Evolutionary conservation across 192 early-diverging fungal species (phyloP), one percentile per base, ranked within the genome.

Genomic region (Podila clonocystis): DNA sequence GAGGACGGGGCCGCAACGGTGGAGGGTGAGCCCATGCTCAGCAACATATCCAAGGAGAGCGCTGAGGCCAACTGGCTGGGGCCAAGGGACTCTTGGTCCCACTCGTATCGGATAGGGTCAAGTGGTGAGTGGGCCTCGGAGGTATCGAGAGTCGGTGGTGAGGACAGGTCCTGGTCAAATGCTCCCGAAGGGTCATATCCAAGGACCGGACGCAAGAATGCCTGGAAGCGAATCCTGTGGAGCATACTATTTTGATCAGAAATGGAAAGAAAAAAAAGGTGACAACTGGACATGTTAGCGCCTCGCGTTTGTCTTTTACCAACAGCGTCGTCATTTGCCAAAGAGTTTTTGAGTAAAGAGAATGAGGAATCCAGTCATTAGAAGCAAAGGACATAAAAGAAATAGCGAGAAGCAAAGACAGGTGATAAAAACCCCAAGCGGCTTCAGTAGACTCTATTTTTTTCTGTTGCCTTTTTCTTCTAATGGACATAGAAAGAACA

Each of bases 201-300:
- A 17, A 74, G 66, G 30, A 67, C 65, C 24, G 72, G 72, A 24
- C 72, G 72, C 72, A 74, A n/a, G 52, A 75, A 75, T 15, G 67
- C 50, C 62, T 75, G 73, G 61, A 75, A 68, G 36, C 73, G 68
- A 67, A 75, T 68, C 62, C 67, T 34, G 68, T 75, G 73, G 24
- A 75, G 67, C 73, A 75, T 75, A 30, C 73, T 75, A 49, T 68
- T 26, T n/a, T 6, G 33, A n/a, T 29, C 15, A 33, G 26, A 7
- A 13, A 41, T 41, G 9, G 38, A 41, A 41, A 19, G 9, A 28
- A 11, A 24, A 13, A 19, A 58, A 31, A 31, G 31, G 31, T 31
- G 12, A 36, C 58, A 29, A 20, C 31, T 41, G 5, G 36, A 11
- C 5, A 55, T 26, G 33, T 9, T 26, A 57, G 13, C 31, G 13